A percentile compares a stretch with the other conserved stretches of the same genome.
Conservation (phyloP, 352 stramenopile genomes). For the Pythium folliculosum region DNA sequence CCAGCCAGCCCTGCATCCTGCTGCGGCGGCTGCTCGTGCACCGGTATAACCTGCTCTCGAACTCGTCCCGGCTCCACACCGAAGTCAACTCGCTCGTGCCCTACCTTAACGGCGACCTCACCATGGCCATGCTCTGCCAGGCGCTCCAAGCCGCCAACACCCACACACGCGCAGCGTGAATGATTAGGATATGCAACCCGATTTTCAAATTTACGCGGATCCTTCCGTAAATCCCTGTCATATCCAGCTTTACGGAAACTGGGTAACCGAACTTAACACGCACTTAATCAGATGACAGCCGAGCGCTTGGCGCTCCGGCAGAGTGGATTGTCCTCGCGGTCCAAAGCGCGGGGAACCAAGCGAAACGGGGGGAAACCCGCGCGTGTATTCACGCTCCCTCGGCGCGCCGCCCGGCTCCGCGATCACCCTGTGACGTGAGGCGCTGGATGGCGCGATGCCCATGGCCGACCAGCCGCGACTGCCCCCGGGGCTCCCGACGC, state of each 20-base stretch:
- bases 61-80: constrained; percentile 42
- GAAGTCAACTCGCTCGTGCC: constrained; percentile 49
- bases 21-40: constrained; percentile 48
- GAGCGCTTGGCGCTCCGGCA: too few relatives aligned
- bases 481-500: not conserved
- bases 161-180: not conserved
- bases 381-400: not conserved
- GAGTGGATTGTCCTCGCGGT: not conserved
- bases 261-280: not conserved
- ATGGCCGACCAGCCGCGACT: constrained; percentile 7
- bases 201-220: too few relatives aligned
- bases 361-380: constrained; percentile 1
- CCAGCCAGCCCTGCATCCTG: constrained; percentile 42
- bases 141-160: constrained; percentile 35
- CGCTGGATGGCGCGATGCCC: constrained; percentile 17
- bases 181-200: too few relatives aligned
- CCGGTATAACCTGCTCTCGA: constrained; percentile 54
- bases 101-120: constrained; percentile 63
- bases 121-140: constrained; percentile 57
- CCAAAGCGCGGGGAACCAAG: too few relatives aligned
- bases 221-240: too few relatives aligned
- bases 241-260: too few relatives aligned
- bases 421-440: not conserved
- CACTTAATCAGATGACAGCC: not conserved
- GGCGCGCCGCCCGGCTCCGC: not conserved